These are phyloP conservation scores for Septoria linicola DNA, from an alignment of 2,329 filamentous ascomycete species.

Conservation along the genomic window DNA sequence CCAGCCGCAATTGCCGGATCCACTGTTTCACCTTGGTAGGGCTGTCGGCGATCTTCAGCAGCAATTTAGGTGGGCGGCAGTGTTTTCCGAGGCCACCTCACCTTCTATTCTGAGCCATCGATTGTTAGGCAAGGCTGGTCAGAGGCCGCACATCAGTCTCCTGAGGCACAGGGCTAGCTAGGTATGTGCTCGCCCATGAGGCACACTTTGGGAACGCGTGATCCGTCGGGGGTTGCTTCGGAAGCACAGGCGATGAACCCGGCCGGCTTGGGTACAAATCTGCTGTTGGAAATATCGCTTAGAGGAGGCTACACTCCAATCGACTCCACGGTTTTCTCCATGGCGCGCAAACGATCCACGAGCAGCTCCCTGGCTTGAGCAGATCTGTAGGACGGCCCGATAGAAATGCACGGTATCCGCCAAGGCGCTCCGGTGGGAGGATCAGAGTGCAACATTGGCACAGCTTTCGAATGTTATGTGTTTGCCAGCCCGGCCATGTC, in stretches of 20 bases:
- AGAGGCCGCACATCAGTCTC: too few relatives aligned
- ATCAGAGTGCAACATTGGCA: too few relatives aligned
- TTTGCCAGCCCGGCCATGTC: too few relatives aligned
- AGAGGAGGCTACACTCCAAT: background rate
- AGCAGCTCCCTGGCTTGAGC: background rate
- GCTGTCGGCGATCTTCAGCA: constrained; percentile 3
- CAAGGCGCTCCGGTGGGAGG: too few relatives aligned
- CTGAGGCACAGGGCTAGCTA: too few relatives aligned
- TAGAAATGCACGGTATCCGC: too few relatives aligned
- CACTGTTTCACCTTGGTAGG: constrained; percentile 4
- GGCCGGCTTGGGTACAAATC: background rate
- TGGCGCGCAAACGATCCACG: background rate
- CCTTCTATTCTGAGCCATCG: background rate
- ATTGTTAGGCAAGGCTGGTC: too few relatives aligned
- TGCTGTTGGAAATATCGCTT: background rate
- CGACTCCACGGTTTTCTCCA: constrained; percentile 4
- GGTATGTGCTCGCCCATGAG: too few relatives aligned
- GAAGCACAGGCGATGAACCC: constrained; percentile 6
- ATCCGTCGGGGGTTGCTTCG: constrained; percentile 1
- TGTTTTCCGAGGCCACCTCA: background rate
- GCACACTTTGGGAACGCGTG: background rate
- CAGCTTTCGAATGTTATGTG: too few relatives aligned
- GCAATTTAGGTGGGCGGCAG: background rate
- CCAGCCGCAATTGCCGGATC: constrained; percentile 6
- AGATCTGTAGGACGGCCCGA: background rate